Percentiles rank a stretch among this genome's conserved stretches.
phyloP scores from a whole-genome alignment of 2,329 filamentous ascomycete species.

The Sporothrix dimorphospora region DNA sequence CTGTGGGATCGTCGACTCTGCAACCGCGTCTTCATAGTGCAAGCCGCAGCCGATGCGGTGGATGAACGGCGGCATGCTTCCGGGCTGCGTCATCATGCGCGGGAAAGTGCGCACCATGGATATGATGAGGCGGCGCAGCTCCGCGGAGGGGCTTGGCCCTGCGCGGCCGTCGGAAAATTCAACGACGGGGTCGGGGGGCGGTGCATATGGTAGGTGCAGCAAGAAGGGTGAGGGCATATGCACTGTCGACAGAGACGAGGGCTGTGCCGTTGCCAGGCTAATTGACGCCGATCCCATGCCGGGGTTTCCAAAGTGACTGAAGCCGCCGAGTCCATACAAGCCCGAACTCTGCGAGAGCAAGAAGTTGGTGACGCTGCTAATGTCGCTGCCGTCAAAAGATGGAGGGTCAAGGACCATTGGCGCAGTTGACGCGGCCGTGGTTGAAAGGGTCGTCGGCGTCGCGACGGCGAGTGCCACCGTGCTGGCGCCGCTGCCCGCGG shows the following conservation, averaged over 20 bases:
- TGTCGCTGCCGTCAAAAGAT: neutral
- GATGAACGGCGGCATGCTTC: slow-evolving; percentile 41
- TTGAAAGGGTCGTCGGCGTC: neutral
- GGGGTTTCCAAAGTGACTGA: neutral
- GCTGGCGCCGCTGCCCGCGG: neutral
- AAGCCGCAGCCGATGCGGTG: slow-evolving; percentile 35
- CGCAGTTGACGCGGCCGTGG: neutral
- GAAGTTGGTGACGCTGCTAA: neutral
- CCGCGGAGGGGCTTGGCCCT: neutral
- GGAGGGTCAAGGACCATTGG: neutral
- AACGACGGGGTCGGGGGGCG: neutral
- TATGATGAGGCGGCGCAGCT: slow-evolving; percentile 34
- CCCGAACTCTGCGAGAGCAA: neutral
- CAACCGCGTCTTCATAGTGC: slow-evolving; percentile 4
- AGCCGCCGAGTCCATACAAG: slow-evolving; percentile 3
- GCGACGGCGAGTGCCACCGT: neutral
- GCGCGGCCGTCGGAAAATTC: neutral
- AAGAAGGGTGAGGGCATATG: neutral
- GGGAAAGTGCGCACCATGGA: slow-evolving; percentile 39
- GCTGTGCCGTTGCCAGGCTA: neutral
- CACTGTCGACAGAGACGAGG: neutral
- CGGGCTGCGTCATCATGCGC: slow-evolving; percentile 39
- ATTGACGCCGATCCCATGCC: neutral
- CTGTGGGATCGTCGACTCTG: neutral
- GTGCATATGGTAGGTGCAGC: slow-evolving; percentile 11